Percentiles rank a stretch among this genome's conserved stretches.
Conservation (phyloP, 2,329 filamentous ascomycete species). For the Neonectria magnoliae region DNA sequence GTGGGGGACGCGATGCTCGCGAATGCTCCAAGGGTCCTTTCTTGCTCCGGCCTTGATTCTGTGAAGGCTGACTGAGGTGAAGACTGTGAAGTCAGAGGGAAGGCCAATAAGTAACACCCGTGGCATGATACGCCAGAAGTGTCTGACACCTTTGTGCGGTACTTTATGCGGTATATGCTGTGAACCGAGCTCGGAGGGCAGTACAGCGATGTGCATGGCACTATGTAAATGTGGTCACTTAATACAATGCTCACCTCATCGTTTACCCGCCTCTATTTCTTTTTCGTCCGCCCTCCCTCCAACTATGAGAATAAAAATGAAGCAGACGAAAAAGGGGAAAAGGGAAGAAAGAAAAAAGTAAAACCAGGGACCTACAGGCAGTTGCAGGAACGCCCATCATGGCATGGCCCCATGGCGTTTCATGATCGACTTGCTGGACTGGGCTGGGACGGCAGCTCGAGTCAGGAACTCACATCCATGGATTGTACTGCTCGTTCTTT, state of each 20-base stretch:
- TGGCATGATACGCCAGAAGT: not conserved
- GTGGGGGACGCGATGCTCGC: not conserved
- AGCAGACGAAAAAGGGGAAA: not conserved
- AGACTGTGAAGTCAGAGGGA: not conserved
- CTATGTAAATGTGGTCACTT: not conserved
- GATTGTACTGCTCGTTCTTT: no score
- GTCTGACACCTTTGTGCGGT: not conserved
- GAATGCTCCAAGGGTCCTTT: not conserved
- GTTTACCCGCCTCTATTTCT: not conserved
- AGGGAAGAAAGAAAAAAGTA: not conserved
- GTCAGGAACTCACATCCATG: slow-evolving; percentile 26
- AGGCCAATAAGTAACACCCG: not conserved
- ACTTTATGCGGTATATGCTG: not conserved
- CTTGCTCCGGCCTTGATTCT: not conserved
- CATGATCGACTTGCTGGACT: not conserved
- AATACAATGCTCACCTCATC: not conserved
- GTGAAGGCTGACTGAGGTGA: not conserved
- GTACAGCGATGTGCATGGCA: not conserved
- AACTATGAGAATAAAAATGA: not conserved
- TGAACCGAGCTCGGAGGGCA: not conserved
- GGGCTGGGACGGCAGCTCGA: slow-evolving; percentile 28
- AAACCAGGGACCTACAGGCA: not conserved
- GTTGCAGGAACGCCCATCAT: not conserved
- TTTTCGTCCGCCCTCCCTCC: not conserved
- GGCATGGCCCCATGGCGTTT: not conserved